Base-by-base conservation (phyloP, 441 rosid genomes). In the Arabidopsis hybrid region DNA sequence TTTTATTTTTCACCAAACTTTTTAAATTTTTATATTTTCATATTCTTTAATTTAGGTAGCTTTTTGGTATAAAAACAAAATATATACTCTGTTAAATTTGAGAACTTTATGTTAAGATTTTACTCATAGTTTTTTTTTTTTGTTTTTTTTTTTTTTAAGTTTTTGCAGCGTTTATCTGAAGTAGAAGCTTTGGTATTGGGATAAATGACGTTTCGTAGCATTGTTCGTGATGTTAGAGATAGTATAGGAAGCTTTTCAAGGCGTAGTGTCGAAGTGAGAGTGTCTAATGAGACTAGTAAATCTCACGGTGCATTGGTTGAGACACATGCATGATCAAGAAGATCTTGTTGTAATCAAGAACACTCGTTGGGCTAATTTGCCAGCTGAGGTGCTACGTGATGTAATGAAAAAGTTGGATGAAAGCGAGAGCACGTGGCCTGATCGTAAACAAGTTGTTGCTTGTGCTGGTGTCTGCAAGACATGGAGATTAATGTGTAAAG, bases 231-330 rank as follows among this genome's bases (percentile, higher is more conserved):
- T 51, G 80, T 90, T 82, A 89, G 90, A 80, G 96, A 89, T 83
- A 91, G 95, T 42, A 76, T 92, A 71, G 96, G 95, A 73, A 92
- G 95, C 78, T 82, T 92, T 49, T 91, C 98, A 0, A 85, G 90
- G 69, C 84, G 89, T 71, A 85, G 92, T 79, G 89, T 85, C 53
- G 90, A 92, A 56, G 87, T 86, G 76, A 86, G 93, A 80, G 67
- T 87, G 65, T 81, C 85, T 34, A 4, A 11, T 57, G 88, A 88
- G 14, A 64, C 16, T 66, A 91, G 92, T 32, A 88, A 86, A 73
- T 89, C 95, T 49, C 93, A 89, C 26, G 82, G 93, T 14, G 78
- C 87, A 8, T 81, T 84, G 49, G 78, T 79, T 34, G 89, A 85
- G 73, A 74, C 84, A 72, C 83, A 83, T 34, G 86, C n/a, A n/a